Conservation (phyloP, 768 basidiomycete species). For the Boletus rex-veris region DNA sequence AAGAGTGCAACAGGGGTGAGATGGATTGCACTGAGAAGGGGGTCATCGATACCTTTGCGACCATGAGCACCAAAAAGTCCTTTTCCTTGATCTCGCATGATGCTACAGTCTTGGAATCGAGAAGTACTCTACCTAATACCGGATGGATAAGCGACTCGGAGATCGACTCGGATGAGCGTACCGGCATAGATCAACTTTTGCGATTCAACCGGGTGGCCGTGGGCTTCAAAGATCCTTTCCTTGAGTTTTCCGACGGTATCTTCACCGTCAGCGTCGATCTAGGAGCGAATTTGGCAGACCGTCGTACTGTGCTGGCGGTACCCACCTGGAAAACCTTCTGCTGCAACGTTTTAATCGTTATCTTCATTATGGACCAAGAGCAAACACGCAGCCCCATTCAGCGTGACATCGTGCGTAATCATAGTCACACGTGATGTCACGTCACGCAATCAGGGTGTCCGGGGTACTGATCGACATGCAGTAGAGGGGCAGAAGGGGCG, state of each 20-base stretch:
- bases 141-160: not conserved
- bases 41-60: conserved; percentile 70
- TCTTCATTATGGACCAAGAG: conserved; percentile 61
- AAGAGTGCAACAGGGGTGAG: conserved; percentile 5
- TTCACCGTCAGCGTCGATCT: conserved; percentile 74
- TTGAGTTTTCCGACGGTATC: conserved; percentile 81
- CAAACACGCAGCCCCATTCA: conserved; percentile 8
- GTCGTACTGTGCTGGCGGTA: not conserved
- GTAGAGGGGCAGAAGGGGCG: conserved; percentile 20
- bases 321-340: conserved; percentile 84
- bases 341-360: conserved; percentile 93
- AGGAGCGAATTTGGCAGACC: not conserved
- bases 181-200: conserved; percentile 98
- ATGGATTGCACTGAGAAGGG: not conserved
- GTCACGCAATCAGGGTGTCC: conserved; percentile 15
- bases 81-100: conserved; percentile 95
- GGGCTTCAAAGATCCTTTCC: conserved; percentile 71
- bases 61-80: conserved; percentile 99
- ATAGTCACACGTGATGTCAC: conserved; percentile 16
- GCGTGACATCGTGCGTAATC: conserved; percentile 25
- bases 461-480: conserved; percentile 23
- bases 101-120: conserved; percentile 83
- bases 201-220: conserved; percentile 66
- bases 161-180: conserved; percentile 32
- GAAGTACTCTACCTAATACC: conserved; percentile 78